Conservation (phyloP, 768 basidiomycete genomes). For the Candolleomyces eurysporus region DNA sequence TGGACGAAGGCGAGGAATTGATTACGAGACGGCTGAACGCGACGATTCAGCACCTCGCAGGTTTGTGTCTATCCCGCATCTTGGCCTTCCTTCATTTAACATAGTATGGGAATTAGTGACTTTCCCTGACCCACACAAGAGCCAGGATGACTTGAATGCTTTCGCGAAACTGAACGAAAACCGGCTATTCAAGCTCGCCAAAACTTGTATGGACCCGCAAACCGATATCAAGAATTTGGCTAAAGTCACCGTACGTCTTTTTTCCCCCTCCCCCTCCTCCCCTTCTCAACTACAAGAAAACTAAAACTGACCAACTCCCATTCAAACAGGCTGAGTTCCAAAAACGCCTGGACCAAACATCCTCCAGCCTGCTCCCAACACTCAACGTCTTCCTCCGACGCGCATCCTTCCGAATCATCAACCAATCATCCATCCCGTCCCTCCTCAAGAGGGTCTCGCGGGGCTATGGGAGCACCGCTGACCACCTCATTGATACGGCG, state of each 20-base stretch:
- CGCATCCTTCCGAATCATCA: conserved; percentile 70
- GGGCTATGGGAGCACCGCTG: conserved; percentile 36
- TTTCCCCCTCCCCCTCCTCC: not conserved
- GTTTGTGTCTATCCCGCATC: conserved; percentile 37
- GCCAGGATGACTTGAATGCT: conserved; percentile 68
- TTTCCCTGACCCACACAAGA: conserved; percentile 72
- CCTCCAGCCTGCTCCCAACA: conserved; percentile 58
- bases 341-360: conserved; percentile 70
- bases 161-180: conserved; percentile 90
- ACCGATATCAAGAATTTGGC: conserved; percentile 77
- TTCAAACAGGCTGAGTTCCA: conserved; percentile 68
- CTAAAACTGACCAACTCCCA: not conserved
- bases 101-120: conserved; percentile 29
- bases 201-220: conserved; percentile 79
- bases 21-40: conserved; percentile 53
- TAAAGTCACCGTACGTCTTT: conserved; percentile 64
- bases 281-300: not conserved
- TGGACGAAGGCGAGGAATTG: conserved; percentile 77
- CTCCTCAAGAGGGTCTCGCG: conserved; percentile 69
- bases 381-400: conserved; percentile 71
- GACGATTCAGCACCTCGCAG: conserved; percentile 56
- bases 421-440: conserved; percentile 81
- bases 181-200: conserved; percentile 81
- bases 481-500: conserved; percentile 32
- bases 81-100: not conserved